Conservation (phyloP, 169 alveolate species). For the Babesia caballi region DNA sequence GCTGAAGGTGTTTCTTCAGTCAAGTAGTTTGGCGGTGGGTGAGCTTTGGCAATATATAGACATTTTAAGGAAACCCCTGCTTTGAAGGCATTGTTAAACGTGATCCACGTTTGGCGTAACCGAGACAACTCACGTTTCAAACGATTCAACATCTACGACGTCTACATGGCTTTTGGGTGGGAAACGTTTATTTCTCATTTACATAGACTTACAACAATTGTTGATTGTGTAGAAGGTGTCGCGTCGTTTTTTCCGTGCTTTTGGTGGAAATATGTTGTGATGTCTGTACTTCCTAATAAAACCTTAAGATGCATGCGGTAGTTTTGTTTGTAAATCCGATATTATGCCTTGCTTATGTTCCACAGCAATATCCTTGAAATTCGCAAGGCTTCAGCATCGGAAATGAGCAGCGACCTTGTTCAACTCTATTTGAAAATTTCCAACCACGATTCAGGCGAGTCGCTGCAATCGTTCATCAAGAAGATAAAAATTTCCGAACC, state of each 20-base stretch:
- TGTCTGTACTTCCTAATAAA: too few relatives aligned
- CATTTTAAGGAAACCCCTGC: not conserved
- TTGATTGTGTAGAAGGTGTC: too few relatives aligned
- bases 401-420: not conserved
- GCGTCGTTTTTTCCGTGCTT: too few relatives aligned
- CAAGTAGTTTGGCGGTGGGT: not conserved
- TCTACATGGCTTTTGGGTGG: slow-evolving; percentile 11
- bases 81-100: not conserved
- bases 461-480: not conserved
- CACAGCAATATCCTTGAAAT: not conserved
- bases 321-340: too few relatives aligned
- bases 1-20: not conserved
- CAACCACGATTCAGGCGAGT: not conserved
- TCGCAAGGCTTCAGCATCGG: not conserved
- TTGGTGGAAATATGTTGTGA: too few relatives aligned
- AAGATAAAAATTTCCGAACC: not conserved
- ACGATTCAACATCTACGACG: slow-evolving; percentile 10
- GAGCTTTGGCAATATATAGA: not conserved
- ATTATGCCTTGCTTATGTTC: too few relatives aligned
- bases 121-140: not conserved
- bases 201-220: too few relatives aligned
- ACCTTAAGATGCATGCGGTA: too few relatives aligned
- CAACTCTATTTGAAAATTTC: not conserved
- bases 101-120: slow-evolving; percentile 19
- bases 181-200: too few relatives aligned